These are phyloP conservation scores for Beta corolliflora DNA, from an alignment of 179 eudicot genomes.

Conservation along the genomic window DNA sequence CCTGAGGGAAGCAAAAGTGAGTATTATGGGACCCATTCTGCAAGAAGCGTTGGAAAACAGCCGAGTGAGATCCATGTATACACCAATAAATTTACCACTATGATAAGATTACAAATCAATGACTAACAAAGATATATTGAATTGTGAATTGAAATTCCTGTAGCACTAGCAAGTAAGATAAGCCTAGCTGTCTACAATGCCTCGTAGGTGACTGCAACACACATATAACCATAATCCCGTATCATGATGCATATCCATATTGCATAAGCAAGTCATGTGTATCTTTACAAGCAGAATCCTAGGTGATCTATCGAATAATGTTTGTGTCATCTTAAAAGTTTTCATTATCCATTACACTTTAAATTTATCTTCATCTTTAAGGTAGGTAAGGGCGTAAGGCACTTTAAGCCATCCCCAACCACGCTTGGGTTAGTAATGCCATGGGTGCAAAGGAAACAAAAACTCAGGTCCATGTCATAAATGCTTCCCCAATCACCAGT, in stretches of 20 bases:
- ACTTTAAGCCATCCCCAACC: background rate
- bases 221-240: background rate
- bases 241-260: conserved; percentile 1
- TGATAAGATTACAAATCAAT: background rate
- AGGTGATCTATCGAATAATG: background rate
- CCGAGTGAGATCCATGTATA: conserved; percentile 14
- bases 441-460: background rate
- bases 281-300: background rate
- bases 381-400: background rate
- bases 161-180: background rate
- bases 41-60: conserved; percentile 26
- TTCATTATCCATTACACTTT: too few relatives aligned
- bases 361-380: background rate
- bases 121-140: background rate
- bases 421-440: background rate
- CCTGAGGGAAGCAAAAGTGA: conserved; percentile 96
- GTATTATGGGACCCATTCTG: conserved; percentile 87
- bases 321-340: background rate
- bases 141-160: background rate
- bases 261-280: background rate
- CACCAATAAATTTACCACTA: background rate
- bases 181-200: background rate
- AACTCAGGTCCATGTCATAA: background rate
- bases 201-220: background rate
- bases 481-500: background rate